phyloP scores from a whole-genome alignment of 2,329 filamentous ascomycete genomes.

The Clonostachys chloroleuca region DNA sequence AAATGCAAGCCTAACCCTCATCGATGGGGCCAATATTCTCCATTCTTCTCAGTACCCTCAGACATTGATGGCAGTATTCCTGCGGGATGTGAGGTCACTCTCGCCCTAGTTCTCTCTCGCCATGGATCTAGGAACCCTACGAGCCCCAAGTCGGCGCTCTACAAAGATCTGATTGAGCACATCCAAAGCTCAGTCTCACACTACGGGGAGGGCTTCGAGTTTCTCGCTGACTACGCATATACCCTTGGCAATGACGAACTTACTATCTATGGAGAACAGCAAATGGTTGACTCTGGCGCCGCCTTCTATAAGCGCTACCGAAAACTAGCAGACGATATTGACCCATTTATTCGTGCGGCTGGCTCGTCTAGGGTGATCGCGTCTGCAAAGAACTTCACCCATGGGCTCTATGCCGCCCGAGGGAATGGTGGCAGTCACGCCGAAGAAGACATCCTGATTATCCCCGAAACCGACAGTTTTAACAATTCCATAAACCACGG shows the following conservation, averaged over 20 bases:
- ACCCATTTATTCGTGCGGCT: conserved; percentile 70
- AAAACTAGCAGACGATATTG: conserved; percentile 47
- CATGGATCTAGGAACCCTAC: conserved; percentile 86
- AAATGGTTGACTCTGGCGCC: conserved; percentile 70
- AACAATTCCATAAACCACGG: conserved; percentile 84
- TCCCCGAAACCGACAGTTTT: conserved; percentile 59
- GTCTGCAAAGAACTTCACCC: conserved; percentile 71
- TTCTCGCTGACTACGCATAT: conserved; percentile 70
- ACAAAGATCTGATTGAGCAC: conserved; percentile 58
- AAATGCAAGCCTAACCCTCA: conserved; percentile 58
- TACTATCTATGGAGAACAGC: conserved; percentile 59
- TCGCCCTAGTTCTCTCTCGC: conserved; percentile 76
- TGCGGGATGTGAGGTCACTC: conserved; percentile 66
- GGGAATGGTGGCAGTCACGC: conserved; percentile 31
- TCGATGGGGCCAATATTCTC: conserved; percentile 84
- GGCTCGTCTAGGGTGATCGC: conserved; percentile 67
- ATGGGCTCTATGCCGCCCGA: conserved; percentile 60
- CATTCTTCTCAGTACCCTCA: conserved; percentile 74
- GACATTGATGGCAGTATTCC: conserved; percentile 58
- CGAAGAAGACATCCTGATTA: conserved; percentile 55
- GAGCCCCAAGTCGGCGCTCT: conserved; percentile 56
- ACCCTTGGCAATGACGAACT: conserved; percentile 65
- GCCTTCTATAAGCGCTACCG: conserved; percentile 74
- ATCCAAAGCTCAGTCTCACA: conserved; percentile 54
- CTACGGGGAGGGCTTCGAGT: conserved; percentile 62